phyloP scores from a whole-genome alignment of 106 monocot species.

The Allium cepa region DNA sequence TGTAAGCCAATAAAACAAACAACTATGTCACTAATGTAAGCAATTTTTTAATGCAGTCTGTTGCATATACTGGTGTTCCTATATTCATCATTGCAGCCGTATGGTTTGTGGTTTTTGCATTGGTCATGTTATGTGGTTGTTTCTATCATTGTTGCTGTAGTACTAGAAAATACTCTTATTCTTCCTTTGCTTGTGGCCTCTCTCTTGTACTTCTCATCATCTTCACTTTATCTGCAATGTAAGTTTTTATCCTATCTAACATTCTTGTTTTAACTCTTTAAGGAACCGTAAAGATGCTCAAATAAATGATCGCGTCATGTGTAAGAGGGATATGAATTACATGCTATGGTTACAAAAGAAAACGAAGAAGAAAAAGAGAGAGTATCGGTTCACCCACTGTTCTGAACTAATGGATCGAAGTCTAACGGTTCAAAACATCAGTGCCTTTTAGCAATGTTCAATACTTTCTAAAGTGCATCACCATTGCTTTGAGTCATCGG shows the following conservation, averaged over 20 bases:
- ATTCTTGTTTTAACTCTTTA: neutral
- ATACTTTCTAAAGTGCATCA: too few relatives aligned
- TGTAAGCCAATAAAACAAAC: neutral
- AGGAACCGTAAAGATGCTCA: too few relatives aligned
- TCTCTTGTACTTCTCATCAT: conserved; percentile 61
- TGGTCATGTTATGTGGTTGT: conserved; percentile 33
- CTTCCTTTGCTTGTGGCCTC: conserved; percentile 34
- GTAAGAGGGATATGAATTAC: too few relatives aligned
- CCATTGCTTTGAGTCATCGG: too few relatives aligned
- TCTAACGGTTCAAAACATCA: too few relatives aligned
- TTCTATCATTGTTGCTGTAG: conserved; percentile 57
- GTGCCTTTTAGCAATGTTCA: too few relatives aligned
- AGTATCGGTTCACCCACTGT: too few relatives aligned
- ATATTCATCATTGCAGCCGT: conserved; percentile 33
- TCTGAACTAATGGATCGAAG: too few relatives aligned
- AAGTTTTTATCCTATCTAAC: conserved; percentile 3
- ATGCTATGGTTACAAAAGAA: too few relatives aligned
- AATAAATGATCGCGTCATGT: too few relatives aligned
- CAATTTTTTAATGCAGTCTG: conserved; percentile 44
- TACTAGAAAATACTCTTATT: conserved; percentile 48
- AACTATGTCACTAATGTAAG: neutral
- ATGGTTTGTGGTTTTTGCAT: conserved; percentile 72
- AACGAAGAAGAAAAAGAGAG: too few relatives aligned
- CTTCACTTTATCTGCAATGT: conserved; percentile 67
- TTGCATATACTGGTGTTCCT: conserved; percentile 50